Conservation (phyloP, 169 alveolate species). For the Eimeria mitis region DNA sequence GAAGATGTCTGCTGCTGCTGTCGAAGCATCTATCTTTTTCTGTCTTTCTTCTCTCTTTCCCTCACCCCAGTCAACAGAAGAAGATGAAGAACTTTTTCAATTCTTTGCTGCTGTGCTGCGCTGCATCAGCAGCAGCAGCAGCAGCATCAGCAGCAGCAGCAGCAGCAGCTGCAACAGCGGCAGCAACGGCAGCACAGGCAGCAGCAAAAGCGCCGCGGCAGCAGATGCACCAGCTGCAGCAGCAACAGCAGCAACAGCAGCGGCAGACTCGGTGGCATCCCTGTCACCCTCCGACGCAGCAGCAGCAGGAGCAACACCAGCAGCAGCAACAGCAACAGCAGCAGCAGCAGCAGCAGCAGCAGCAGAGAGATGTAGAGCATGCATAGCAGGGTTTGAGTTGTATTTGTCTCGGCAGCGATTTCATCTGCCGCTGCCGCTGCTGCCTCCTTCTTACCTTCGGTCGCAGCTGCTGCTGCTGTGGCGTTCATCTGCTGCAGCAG, state of each 20-base stretch:
- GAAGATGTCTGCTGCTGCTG: constrained; percentile 9
- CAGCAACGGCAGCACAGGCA: not conserved
- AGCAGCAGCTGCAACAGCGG: not conserved
- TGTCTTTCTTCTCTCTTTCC: not conserved
- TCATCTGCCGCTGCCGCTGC: not conserved
- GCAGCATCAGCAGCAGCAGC: not conserved
- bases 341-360: constrained; percentile 21
- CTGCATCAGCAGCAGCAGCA: too few relatives aligned
- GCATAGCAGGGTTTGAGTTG: not conserved
- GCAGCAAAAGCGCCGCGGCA: not conserved
- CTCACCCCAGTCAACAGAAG: not conserved
- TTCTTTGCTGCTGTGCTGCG: not conserved
- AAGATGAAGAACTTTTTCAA: not conserved
- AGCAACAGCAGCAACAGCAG: not conserved
- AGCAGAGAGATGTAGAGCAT: not conserved
- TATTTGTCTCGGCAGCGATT: not conserved
- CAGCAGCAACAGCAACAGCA: not conserved
- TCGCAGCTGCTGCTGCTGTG: constrained; percentile 23
- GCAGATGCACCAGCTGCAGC: not conserved
- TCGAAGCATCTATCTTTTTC: not conserved
- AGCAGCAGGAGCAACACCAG: not conserved
- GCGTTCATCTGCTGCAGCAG: not conserved
- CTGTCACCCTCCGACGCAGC: not conserved
- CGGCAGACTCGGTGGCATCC: too few relatives aligned
- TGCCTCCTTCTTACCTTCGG: not conserved